phyloP scores from a whole-genome alignment of 495 filamentous ascomycete genomes.

The Hypoxylon crocopeplum region DNA sequence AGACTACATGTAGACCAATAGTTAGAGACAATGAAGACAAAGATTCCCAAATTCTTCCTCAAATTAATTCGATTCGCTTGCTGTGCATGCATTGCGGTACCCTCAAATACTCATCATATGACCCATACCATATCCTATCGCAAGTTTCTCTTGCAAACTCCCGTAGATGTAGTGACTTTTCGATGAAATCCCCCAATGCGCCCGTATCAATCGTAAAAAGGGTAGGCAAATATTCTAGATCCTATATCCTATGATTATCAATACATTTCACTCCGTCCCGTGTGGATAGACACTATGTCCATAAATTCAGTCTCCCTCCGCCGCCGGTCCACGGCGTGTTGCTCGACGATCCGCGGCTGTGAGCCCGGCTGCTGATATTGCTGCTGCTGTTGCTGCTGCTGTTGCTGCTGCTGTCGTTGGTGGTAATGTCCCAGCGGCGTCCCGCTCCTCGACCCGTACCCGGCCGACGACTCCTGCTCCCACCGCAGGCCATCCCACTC shows the following conservation, averaged over 20 bases:
- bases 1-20: conserved; percentile 8
- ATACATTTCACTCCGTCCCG: background rate
- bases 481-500: conserved; percentile 1
- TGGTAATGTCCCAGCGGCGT: conserved; percentile 7
- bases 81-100: background rate
- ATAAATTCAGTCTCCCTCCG: conserved; percentile 20
- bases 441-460: conserved; percentile 9
- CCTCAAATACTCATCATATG: background rate
- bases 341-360: conserved; percentile 1
- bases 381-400: no score
- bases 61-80: background rate
- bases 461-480: conserved; percentile 18
- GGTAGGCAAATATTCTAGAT: background rate
- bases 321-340: conserved; percentile 10
- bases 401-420: background rate
- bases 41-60: background rate
- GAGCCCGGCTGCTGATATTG: no score
- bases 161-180: no score
- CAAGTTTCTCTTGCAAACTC: background rate
- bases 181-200: background rate
- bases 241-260: background rate
- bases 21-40: background rate
- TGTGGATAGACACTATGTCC: conserved; percentile 8
- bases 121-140: background rate
- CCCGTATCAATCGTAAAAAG: background rate